These are phyloP conservation scores for Sicyos baderoa DNA, from an alignment of 306 rosid species.

Conservation along the genomic window DNA sequence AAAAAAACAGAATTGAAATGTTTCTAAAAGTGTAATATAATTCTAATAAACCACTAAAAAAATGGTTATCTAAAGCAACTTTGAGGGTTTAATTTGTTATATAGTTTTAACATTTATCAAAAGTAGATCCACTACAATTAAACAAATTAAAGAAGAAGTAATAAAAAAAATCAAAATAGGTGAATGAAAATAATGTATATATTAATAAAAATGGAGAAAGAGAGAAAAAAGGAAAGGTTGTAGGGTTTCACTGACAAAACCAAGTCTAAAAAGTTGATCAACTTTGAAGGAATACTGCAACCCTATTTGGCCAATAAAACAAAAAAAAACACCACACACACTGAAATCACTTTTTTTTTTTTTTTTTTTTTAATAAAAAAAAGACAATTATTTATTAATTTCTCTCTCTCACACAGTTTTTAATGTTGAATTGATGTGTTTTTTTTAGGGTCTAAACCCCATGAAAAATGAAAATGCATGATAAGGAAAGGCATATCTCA, in stretches of 20 bases:
- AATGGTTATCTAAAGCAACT: too few relatives aligned
- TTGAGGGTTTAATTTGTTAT: too few relatives aligned
- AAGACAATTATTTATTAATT: background rate
- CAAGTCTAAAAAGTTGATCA: constrained; percentile 30
- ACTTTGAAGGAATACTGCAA: constrained; percentile 14
- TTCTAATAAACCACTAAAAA: too few relatives aligned
- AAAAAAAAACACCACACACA: constrained; percentile 9
- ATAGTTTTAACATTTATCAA: too few relatives aligned
- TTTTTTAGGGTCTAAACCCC: constrained; percentile 24
- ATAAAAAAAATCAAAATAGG: too few relatives aligned
- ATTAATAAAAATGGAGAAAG: constrained; percentile 15
- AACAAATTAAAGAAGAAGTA: too few relatives aligned
- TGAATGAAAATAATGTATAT: too few relatives aligned
- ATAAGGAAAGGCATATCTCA: constrained; percentile 80
- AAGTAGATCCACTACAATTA: too few relatives aligned
- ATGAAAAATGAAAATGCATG: constrained; percentile 67
- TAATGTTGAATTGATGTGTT: constrained; percentile 8
- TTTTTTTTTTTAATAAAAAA: background rate
- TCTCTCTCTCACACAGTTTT: background rate
- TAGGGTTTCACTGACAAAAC: constrained; percentile 31
- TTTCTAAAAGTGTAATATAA: too few relatives aligned
- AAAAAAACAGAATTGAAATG: too few relatives aligned
- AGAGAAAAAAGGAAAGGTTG: background rate
- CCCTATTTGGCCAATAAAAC: constrained; percentile 28
- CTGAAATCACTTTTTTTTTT: background rate